Evolutionary conservation across 805 yeast genomes (phyloP).

Genomic region (Kuraishia piskuri): DNA sequence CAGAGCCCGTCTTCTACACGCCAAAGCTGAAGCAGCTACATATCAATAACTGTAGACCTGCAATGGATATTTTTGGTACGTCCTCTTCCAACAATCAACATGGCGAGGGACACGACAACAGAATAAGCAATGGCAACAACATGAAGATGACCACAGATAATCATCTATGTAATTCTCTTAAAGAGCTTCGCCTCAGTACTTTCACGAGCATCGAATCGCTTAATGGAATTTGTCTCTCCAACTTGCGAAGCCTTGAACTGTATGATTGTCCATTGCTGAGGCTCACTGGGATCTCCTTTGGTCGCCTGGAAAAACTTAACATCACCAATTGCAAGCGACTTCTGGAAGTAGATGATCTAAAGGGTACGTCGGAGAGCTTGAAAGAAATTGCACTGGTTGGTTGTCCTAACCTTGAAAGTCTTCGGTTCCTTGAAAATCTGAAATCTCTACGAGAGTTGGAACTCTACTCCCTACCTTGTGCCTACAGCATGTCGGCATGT

Average conservation of each 20-base stretch:
- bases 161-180: not conserved
- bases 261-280: not conserved
- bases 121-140: no score
- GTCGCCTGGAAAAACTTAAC: not conserved
- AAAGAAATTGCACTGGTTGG: not conserved
- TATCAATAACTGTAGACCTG: not conserved
- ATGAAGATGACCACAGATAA: not conserved
- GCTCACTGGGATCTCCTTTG: not conserved
- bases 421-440: not conserved
- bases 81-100: no score
- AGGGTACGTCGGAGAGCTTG: not conserved
- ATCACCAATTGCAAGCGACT: not conserved
- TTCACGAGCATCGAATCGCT: not conserved
- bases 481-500: not conserved
- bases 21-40: not conserved
- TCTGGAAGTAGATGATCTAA: not conserved
- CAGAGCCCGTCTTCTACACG: not conserved
- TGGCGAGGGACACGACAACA: no score
- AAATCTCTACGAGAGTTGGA: not conserved
- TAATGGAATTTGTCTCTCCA: not conserved
- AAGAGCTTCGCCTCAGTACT: not conserved
- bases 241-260: not conserved
- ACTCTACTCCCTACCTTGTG: not conserved
- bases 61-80: not conserved
- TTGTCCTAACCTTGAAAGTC: not conserved